These are phyloP conservation scores for Penicillium paxilli DNA, from an alignment of 495 filamentous ascomycete species.

Conservation along the genomic window DNA sequence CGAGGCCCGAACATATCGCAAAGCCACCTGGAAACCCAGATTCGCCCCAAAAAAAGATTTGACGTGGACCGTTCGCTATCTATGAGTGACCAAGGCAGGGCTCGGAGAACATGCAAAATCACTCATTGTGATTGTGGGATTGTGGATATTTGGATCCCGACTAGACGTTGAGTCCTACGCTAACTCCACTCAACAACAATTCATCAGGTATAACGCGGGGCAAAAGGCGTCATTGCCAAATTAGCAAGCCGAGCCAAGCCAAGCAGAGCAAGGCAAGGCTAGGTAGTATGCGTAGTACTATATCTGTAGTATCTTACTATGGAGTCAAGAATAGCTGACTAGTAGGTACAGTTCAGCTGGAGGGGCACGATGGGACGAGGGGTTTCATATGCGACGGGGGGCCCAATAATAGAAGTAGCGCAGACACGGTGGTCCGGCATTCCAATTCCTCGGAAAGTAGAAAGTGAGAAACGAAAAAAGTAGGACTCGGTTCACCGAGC, in stretches of 20 bases:
- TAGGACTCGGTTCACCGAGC: constrained; percentile 4
- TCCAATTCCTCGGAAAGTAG: constrained; percentile 10
- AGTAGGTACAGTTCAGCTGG: not conserved
- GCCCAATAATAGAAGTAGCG: not conserved
- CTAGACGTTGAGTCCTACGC: not conserved
- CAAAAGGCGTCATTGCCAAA: not conserved
- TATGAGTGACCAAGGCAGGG: not conserved
- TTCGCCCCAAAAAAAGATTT: not conserved
- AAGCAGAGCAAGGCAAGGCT: no score
- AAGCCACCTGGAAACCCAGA: not conserved
- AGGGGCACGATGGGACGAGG: not conserved
- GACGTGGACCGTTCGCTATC: not conserved
- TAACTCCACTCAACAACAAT: not conserved
- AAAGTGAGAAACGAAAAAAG: no score
- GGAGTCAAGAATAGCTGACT: not conserved
- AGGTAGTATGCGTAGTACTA: no score
- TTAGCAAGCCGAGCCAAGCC: not conserved
- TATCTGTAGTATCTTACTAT: not conserved
- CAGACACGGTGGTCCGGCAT: constrained; percentile 2
- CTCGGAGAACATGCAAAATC: no score
- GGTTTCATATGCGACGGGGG: not conserved
- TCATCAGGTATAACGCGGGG: not conserved
- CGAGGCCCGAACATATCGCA: not conserved
- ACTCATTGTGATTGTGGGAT: not conserved
- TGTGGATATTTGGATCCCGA: not conserved